phyloP scores from a whole-genome alignment of 1,284 basidiomycete genomes.

The Ceratobasidium sp. region DNA sequence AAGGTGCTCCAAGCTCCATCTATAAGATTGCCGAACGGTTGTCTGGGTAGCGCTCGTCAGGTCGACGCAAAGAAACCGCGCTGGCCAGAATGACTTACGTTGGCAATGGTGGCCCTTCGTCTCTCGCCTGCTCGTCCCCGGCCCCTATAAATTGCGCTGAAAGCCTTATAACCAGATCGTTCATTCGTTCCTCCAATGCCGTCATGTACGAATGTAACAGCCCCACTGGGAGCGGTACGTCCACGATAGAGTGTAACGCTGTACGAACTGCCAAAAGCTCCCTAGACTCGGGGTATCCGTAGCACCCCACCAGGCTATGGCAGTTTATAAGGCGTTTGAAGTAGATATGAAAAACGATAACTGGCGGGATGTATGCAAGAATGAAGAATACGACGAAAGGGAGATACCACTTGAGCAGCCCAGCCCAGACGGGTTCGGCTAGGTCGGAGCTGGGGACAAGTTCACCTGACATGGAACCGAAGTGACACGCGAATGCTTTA shows the following conservation, averaged over 20 bases:
- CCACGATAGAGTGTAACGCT: too few relatives aligned
- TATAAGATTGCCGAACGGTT: constrained; percentile 11
- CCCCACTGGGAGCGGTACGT: constrained; percentile 13
- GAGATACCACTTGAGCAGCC: constrained; percentile 10
- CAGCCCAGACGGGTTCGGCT: constrained; percentile 18
- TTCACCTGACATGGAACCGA: constrained; percentile 9
- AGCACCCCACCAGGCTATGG: too few relatives aligned
- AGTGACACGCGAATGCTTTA: constrained; percentile 2
- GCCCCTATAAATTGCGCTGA: constrained; percentile 27
- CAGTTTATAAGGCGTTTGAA: neutral
- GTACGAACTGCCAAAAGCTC: too few relatives aligned
- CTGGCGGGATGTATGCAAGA: neutral
- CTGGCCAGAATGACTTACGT: neutral
- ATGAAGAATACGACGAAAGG: constrained; percentile 15
- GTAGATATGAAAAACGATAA: neutral
- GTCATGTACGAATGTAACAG: constrained; percentile 28
- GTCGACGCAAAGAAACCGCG: neutral
- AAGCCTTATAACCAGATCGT: constrained; percentile 14
- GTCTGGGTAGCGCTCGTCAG: neutral
- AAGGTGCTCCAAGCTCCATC: neutral
- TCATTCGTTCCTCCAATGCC: constrained; percentile 19
- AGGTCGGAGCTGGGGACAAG: neutral
- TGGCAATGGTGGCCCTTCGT: neutral
- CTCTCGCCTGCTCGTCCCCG: neutral
- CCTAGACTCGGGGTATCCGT: too few relatives aligned